Evolutionary conservation across 2,329 filamentous ascomycete genomes (phyloP).

Genomic region (Xylariaceae sp.): DNA sequence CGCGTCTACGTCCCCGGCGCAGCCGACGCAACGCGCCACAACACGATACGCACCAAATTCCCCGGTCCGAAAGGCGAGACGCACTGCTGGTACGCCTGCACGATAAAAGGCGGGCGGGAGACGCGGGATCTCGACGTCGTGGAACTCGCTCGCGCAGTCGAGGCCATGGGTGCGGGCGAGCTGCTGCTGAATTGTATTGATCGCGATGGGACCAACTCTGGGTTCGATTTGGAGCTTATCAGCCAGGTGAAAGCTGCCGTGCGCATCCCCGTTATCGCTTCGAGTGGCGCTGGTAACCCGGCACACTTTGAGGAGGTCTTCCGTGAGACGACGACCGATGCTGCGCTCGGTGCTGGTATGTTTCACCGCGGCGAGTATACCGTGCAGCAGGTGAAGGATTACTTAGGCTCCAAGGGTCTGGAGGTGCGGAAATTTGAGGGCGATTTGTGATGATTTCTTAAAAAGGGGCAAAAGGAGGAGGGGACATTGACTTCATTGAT

Average conservation of each 20-base stretch:
- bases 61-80: constrained; percentile 72
- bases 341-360: constrained; percentile 92
- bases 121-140: constrained; percentile 91
- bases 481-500: constrained; percentile 4
- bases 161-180: constrained; percentile 94
- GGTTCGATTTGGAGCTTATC: constrained; percentile 92
- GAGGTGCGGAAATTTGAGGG: constrained; percentile 76
- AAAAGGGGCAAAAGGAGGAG: constrained; percentile 7
- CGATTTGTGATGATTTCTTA: constrained; percentile 32
- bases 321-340: constrained; percentile 77
- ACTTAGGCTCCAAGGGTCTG: constrained; percentile 66
- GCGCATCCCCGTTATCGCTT: constrained; percentile 91
- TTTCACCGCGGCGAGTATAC: constrained; percentile 96
- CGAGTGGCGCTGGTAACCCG: constrained; percentile 84
- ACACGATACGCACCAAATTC: constrained; percentile 64
- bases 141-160: constrained; percentile 81
- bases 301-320: constrained; percentile 91
- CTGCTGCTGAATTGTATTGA: constrained; percentile 97
- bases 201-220: constrained; percentile 88
- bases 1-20: constrained; percentile 76
- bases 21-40: constrained; percentile 67
- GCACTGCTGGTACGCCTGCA: constrained; percentile 96
- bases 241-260: constrained; percentile 81
- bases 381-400: constrained; percentile 87
- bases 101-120: constrained; percentile 91